These are phyloP conservation scores for Aspergillus sergii DNA, from an alignment of 2,329 filamentous ascomycete genomes.

Conservation along the genomic window DNA sequence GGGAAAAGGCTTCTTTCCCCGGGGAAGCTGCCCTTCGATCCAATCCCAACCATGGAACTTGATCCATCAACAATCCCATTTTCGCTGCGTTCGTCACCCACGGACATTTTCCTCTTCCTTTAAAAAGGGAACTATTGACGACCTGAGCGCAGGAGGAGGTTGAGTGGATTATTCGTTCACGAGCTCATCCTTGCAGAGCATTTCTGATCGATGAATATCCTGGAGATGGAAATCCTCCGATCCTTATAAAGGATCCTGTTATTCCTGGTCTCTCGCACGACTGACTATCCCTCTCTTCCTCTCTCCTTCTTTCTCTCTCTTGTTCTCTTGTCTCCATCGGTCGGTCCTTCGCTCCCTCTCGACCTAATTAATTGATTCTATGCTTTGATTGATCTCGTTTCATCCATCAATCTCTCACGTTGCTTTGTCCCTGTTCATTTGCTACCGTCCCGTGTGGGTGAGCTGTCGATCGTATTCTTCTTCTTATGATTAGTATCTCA, in stretches of 20 bases:
- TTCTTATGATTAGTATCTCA: neutral
- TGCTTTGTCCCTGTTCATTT: neutral
- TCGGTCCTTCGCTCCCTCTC: neutral
- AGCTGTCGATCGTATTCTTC: neutral
- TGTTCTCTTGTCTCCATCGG: too few relatives aligned
- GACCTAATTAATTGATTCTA: too few relatives aligned
- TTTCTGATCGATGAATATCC: neutral
- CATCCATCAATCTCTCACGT: neutral
- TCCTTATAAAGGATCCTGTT: slow-evolving; percentile 3
- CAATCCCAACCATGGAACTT: neutral
- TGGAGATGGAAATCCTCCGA: slow-evolving; percentile 4
- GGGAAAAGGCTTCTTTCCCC: neutral
- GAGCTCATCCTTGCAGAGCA: slow-evolving; percentile 2
- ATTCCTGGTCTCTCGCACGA: neutral
- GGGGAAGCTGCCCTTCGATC: neutral
- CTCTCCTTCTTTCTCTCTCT: neutral
- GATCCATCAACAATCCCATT: slow-evolving; percentile 1
- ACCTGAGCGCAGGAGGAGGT: neutral
- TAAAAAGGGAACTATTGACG: neutral
- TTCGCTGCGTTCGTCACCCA: neutral
- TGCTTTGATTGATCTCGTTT: neutral
- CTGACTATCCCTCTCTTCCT: neutral
- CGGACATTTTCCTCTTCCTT: too few relatives aligned
- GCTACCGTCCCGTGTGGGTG: neutral
- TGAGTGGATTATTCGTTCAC: neutral